Percentiles rank a stretch among this genome's conserved stretches.
Conservation (phyloP, 805 yeast genomes). For the Candida yuanshanica region DNA sequence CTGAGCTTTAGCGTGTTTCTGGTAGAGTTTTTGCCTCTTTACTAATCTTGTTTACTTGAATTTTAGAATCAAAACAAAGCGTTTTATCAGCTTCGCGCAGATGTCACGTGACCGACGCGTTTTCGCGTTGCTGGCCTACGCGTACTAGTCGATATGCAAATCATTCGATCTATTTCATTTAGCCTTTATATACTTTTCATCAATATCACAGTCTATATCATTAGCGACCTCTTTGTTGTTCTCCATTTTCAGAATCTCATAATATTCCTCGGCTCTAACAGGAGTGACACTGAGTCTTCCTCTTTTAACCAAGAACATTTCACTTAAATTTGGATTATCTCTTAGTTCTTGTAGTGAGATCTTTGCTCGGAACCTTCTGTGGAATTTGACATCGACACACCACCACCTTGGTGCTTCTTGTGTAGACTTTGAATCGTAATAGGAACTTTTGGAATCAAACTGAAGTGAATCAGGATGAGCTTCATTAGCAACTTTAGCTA, state of each 20-base stretch:
- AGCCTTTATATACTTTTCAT: conserved; percentile 12
- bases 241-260: conserved; percentile 34
- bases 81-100: not conserved
- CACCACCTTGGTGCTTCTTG: conserved; percentile 46
- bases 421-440: conserved; percentile 43
- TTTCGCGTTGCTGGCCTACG: not conserved
- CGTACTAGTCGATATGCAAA: too few relatives aligned
- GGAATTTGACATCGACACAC: conserved; percentile 46
- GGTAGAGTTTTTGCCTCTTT: conserved; percentile 1
- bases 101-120: conserved; percentile 7
- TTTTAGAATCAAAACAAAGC: conserved; percentile 1
- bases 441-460: conserved; percentile 36
- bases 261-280: conserved; percentile 39
- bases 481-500: conserved; percentile 30
- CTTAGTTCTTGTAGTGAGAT: conserved; percentile 36
- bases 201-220: conserved; percentile 30
- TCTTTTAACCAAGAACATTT: conserved; percentile 41
- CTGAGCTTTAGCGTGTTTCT: not conserved
- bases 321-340: conserved; percentile 27
- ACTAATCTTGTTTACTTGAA: conserved; percentile 4
- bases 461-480: conserved; percentile 37
- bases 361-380: conserved; percentile 37
- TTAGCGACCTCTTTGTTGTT: conserved; percentile 19
- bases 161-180: too few relatives aligned
- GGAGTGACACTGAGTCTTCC: conserved; percentile 49